A percentile compares a stretch with the other conserved stretches of the same genome.
Evolutionary conservation across 2,329 filamentous ascomycete genomes (phyloP).

Genomic region (Talaromyces sp.): DNA sequence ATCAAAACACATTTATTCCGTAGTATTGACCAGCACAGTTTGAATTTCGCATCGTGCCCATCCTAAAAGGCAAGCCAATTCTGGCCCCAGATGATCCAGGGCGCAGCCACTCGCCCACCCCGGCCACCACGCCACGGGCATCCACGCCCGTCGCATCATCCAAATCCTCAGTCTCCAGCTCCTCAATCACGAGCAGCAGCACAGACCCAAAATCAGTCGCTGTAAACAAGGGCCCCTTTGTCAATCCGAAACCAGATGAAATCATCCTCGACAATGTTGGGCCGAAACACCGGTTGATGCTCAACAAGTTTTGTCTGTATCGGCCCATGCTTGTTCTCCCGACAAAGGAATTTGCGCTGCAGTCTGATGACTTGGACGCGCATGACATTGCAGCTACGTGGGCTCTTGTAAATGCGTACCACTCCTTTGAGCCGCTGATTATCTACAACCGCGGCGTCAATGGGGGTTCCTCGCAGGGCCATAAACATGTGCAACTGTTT

Average conservation of each 20-base stretch:
- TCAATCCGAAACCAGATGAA: conserved; percentile 19
- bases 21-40: conserved; percentile 9
- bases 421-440: conserved; percentile 27
- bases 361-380: conserved; percentile 28
- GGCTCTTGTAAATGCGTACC: conserved; percentile 24
- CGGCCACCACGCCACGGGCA: conserved; percentile 6
- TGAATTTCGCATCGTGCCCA: conserved; percentile 17
- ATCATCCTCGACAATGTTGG: conserved; percentile 16
- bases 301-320: conserved; percentile 22
- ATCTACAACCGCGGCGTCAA: conserved; percentile 45
- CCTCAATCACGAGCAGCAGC: background rate
- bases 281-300: conserved; percentile 16
- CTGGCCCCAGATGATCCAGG: conserved; percentile 19
- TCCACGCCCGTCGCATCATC: conserved; percentile 4
- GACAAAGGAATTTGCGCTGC: conserved; percentile 30
- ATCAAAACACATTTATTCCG: background rate
- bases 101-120: conserved; percentile 11
- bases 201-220: background rate
- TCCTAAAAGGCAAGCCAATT: conserved; percentile 19
- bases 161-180: background rate
- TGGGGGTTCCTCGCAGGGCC: conserved; percentile 38
- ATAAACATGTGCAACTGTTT: conserved; percentile 44
- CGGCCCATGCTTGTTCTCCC: conserved; percentile 34
- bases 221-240: conserved; percentile 16
- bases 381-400: conserved; percentile 33